Evolutionary conservation across 805 yeast genomes (phyloP), one percentile per base, ranked within the genome.

Genomic region (Naumovozyma castellii): DNA sequence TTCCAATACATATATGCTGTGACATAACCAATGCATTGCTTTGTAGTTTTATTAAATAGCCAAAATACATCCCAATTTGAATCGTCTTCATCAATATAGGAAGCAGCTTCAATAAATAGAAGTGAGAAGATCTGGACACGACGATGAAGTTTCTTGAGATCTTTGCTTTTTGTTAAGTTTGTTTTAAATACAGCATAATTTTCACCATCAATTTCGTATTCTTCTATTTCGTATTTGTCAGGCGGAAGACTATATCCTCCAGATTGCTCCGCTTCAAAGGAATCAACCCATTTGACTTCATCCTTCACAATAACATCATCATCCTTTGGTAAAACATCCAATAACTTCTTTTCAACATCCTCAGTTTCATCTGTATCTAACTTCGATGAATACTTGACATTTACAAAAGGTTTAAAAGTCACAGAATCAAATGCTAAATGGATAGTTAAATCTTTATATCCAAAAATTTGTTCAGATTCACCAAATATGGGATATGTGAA

Each of bases 401-500:
- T 76, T 38, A 86, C 62, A 39, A 82, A 76, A 9, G 97, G 94
- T 33, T 73, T 67, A 55, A 88, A 74, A 0, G 92, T 80, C 35
- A 69, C 65, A 30, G 82, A 74, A 55, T 88, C 95, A 57, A 84
- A 84, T 14, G 81, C 76, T 30, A 81, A 57, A 48, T 75, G 73
- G 28, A 92, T 76, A 25, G 68, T 67, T 29, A 88, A 66, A 49
- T 76, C 81, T 47, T 79, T 72, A 57, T 76, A 92, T 2, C 98
- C 98, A 54, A 79, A 85, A 1, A 92, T 78, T 39, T 79, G 79
- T 56, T 92, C 98, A 1, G 86, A 72, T 36, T 87, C 95, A 4
- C 97, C 97, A 67, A 76, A 92, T 9, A 92, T 81, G 2, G 97
- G 95, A 59, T 92, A 92, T 1, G 97, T 90, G 64, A 85, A 87